Evolutionary conservation across 495 filamentous ascomycete genomes (phyloP), one percentile per base, ranked within the genome.

Genomic region (Daldinia caldariorum): DNA sequence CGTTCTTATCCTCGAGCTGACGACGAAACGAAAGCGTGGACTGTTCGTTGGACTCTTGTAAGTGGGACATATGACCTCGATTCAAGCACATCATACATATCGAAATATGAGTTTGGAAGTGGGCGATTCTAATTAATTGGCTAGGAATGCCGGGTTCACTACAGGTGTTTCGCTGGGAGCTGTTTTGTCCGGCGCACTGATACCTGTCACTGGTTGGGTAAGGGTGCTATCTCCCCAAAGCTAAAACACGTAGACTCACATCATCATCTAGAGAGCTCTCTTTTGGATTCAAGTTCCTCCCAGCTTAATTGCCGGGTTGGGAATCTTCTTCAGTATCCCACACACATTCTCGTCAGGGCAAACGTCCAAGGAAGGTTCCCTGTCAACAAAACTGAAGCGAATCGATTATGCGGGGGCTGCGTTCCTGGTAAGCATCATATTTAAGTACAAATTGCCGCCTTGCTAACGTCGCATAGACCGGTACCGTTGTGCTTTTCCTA

Each of bases 351-450:
- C 73, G 38, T 72, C 79, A 61, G 75, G 56, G 49, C 65, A 75
- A 39, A 39, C 14, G 34, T 47, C 55, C 59, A 45, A 64, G 66
- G 71, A 66, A 22, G 54, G 63, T 57, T 70, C 71, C 7, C 61
- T 82, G 35, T 37, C 74, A 5, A 72, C 77, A 9, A 91, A 87
- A 56, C 79, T 93, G 4, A 83, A 83, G 3, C 74, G 83, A 1
- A 82, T 94, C 18, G 91, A 94, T 71, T 94, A 93, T 73, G 81
- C 85, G 1, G 91, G 91, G 13, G 86, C 88, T 26, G 3, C 89
- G 1, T 80, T 87, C 18, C 78, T 93, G 68, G 88, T 90, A 81
- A 67, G 84, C 45, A n/a, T 2, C 12, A 31, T 38, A 20, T 20
- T 10, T 29, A 18, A 38, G 14, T 35, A 5, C 18, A n/a, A n/a